Conservation (phyloP, 176 grass and related monocot genomes). For the Ensete glaucum region DNA sequence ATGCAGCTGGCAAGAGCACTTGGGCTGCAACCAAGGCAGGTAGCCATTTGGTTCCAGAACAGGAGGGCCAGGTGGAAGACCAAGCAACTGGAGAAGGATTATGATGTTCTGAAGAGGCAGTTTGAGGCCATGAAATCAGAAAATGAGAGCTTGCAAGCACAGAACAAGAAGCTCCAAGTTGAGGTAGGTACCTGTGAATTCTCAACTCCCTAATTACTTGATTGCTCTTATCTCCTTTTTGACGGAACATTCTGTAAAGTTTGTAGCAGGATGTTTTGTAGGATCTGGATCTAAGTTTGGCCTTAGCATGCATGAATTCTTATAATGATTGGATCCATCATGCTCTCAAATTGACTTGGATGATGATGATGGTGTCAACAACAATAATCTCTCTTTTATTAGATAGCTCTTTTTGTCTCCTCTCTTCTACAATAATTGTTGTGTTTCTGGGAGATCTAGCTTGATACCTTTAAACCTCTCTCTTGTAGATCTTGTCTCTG, state of each 20-base stretch:
- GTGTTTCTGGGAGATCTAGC: too few species aligned
- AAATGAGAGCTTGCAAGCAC: not conserved
- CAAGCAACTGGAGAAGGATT: slow-evolving; percentile 1
- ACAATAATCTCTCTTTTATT: not conserved
- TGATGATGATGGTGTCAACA: not conserved
- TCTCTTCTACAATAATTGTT: not conserved
- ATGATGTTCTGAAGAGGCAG: slow-evolving; percentile 2
- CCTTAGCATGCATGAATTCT: not conserved
- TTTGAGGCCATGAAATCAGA: slow-evolving; percentile 4
- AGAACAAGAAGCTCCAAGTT: slow-evolving; percentile 2
- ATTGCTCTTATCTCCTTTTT: too few species aligned
- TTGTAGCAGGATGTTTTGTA: too few species aligned
- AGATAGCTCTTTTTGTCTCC: not conserved
- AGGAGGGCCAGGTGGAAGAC: slow-evolving; percentile 8
- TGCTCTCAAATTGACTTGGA: not conserved
- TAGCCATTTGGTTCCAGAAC: slow-evolving; percentile 11
- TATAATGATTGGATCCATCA: not conserved
- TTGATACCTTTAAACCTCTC: too few species aligned
- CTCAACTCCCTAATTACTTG: too few species aligned
- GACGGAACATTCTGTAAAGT: too few species aligned
- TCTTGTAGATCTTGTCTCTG: not conserved
- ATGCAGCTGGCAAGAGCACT: slow-evolving; percentile 2
- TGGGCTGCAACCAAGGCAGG: slow-evolving; percentile 3
- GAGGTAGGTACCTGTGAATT: slow-evolving; percentile 4
- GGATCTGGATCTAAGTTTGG: too few species aligned